Conservation (phyloP, 225 moss, liverwort and hornwort genomes). For the Pseudisothecium myosuroides region DNA sequence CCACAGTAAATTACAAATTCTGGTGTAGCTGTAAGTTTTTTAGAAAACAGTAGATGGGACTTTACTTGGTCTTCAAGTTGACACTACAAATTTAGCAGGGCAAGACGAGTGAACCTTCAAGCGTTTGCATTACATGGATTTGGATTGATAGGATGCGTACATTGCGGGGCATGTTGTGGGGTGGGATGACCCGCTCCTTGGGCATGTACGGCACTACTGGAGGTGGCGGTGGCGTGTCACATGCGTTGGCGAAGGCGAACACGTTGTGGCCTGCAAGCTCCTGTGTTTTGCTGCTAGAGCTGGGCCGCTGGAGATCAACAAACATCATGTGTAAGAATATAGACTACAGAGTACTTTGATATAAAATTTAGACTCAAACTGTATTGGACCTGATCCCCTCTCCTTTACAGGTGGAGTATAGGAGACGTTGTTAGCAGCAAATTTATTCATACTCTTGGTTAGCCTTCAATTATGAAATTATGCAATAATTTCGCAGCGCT, state of each 20-base stretch:
- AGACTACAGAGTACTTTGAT: background rate
- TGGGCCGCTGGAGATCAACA: conserved; percentile 6
- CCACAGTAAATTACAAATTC: background rate
- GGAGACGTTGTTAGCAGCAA: background rate
- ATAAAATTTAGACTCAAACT: background rate
- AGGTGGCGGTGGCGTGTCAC: conserved; percentile 15
- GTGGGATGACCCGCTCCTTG: conserved; percentile 28
- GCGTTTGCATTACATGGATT: background rate
- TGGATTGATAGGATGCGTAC: background rate
- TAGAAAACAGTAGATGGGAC: background rate
- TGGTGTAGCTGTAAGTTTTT: background rate
- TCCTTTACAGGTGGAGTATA: background rate
- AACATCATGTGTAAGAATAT: background rate
- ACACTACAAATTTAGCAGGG: background rate
- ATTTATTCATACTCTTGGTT: background rate
- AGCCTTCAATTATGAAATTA: background rate
- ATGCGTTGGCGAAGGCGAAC: background rate
- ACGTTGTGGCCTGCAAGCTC: conserved; percentile 43
- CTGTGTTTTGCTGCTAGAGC: conserved; percentile 27
- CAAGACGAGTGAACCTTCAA: background rate
- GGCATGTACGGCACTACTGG: conserved; percentile 22
- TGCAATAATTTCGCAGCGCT: too few species aligned
- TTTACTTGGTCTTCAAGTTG: background rate
- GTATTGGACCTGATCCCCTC: background rate
- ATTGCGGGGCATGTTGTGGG: conserved; percentile 33